Evolutionary conservation across 176 grass and related monocot genomes (phyloP), one percentile per base, ranked within the genome.

Genomic region (Lolium multiflorum): DNA sequence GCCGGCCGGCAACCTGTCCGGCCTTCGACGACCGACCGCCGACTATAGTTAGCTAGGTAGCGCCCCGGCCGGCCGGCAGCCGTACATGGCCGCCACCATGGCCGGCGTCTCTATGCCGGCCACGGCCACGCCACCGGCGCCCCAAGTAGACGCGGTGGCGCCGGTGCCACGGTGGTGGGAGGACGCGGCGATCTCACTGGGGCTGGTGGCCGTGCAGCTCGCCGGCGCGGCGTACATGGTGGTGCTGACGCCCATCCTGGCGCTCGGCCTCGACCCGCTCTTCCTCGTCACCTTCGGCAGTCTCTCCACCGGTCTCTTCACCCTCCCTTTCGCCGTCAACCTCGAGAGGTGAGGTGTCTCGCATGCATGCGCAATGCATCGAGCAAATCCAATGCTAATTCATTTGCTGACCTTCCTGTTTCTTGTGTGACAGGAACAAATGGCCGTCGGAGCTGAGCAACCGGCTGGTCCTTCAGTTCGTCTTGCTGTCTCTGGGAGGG

Each of bases 211-310:
- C 3, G 94, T 92, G 88, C 94, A 97, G 82, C 87, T 92, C 17
- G 79, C 81, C 63, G 78, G 86, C 79, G 94, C 94, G 4, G 79
- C 69, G 25, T 94, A 90, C 87, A 94, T 90, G 82, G 94, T 97
- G 83, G 89, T 90, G 62, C 75, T 97, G 55, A 82, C 87, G 64
- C 94, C 94, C 13, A 20, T 93, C 71, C 91, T 93, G 74, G 90
- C 87, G 48, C 74, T 93, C 28, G 94, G 91, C 57, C 81, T 97
- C 14, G 85, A 92, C 54, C 91, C 94, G 26, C 82, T 94, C 52
- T 94, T 97, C 84, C 87, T 97, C 47, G 83, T 97, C 64, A 83
- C 88, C 69, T 87, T 92, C 78, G 91, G 92, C 48, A 97, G 91
- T 74, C 87, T 96, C 22, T 57, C 78, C 76, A 96, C 89, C 5